Evolutionary conservation across 768 basidiomycete species (phyloP).

Genomic region (Clitopilus passeckerianus): DNA sequence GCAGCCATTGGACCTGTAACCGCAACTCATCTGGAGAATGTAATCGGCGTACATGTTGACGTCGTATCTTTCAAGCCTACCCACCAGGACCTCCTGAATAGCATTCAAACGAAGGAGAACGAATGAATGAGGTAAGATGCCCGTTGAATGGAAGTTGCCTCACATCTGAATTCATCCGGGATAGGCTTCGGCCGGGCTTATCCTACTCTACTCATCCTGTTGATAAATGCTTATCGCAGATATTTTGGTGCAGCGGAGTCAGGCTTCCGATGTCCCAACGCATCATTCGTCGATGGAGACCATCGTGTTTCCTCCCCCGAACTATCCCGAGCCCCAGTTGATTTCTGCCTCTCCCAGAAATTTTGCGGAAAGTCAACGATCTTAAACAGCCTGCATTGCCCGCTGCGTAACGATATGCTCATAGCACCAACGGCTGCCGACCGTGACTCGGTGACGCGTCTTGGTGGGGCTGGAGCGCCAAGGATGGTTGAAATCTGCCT

Average conservation of each 20-base stretch:
- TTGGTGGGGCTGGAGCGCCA: not conserved
- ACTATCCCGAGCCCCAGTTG: no score
- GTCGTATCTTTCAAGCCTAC: slow-evolving; percentile 53
- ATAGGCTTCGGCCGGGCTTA: no score
- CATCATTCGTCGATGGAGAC: no score
- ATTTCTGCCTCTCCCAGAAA: no score
- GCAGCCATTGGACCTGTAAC: slow-evolving; percentile 74
- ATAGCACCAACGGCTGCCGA: not conserved
- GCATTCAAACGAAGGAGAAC: slow-evolving; percentile 12
- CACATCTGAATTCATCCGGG: no score
- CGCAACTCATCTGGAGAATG: slow-evolving; percentile 39
- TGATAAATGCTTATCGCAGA: no score
- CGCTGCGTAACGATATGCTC: not conserved
- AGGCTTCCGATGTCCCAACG: no score
- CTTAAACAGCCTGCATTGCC: not conserved
- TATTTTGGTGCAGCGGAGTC: no score
- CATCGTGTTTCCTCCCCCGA: no score
- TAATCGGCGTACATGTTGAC: slow-evolving; percentile 43
- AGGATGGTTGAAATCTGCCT: not conserved
- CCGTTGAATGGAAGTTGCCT: no score
- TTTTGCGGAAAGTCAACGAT: not conserved
- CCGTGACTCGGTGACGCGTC: not conserved
- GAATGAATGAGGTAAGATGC: not conserved
- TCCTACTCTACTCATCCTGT: no score
- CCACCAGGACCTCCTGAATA: slow-evolving; percentile 42